A percentile compares a stretch with the other conserved stretches of the same genome.
These are phyloP conservation scores for Hyaloscypha hepaticicola DNA, from an alignment of 495 filamentous ascomycete genomes.

Conservation along the genomic window DNA sequence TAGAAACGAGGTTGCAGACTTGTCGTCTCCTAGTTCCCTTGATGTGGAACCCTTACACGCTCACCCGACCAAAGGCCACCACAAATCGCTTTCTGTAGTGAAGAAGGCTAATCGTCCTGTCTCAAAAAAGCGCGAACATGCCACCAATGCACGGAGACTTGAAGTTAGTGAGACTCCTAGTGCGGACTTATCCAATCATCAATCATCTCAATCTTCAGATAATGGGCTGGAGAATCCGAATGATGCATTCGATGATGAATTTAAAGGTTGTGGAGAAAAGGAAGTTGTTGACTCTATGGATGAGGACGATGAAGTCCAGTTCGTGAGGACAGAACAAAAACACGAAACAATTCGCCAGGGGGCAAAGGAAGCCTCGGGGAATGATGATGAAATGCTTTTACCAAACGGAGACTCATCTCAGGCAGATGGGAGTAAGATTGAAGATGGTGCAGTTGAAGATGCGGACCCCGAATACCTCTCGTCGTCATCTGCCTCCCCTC, in stretches of 20 bases:
- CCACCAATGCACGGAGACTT: neutral
- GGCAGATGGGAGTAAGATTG: too few relatives aligned
- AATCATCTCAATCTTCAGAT: neutral
- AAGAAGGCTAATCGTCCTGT: neutral
- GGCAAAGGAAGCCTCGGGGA: neutral
- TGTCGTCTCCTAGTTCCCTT: neutral
- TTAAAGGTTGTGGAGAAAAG: neutral
- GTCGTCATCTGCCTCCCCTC: neutral
- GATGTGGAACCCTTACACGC: neutral
- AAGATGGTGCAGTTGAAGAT: neutral
- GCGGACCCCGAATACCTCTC: neutral
- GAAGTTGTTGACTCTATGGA: neutral
- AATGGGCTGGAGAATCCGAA: neutral
- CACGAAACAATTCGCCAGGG: neutral
- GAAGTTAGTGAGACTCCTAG: neutral
- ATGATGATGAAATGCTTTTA: constrained; percentile 1
- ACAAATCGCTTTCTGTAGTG: neutral
- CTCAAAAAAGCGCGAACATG: neutral
- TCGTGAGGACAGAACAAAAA: neutral
- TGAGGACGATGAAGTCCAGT: neutral
- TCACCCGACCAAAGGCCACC: neutral
- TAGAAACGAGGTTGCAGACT: neutral
- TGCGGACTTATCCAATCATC: neutral
- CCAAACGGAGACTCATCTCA: neutral
- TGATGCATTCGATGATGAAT: neutral